phyloP scores from a whole-genome alignment of 208 protist species.

The Trypanosoma lewisi region DNA sequence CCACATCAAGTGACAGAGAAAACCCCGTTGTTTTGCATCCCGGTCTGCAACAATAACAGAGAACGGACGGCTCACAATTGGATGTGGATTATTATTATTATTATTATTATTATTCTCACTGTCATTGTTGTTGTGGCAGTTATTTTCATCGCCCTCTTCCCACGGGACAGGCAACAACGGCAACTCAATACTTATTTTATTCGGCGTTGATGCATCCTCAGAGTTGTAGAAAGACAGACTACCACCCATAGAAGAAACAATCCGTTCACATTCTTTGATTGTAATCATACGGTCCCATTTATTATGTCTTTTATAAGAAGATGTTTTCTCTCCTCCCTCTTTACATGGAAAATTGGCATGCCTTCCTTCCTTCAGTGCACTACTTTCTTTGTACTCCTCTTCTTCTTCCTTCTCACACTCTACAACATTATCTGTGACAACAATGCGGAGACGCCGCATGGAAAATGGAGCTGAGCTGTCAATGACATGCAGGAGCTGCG shows the following conservation, averaged over 20 bases:
- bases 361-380: too few species aligned
- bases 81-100: background rate
- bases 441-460: conserved; percentile 14
- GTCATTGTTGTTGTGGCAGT: too few species aligned
- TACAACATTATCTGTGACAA: background rate
- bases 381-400: too few species aligned
- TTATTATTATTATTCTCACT: too few species aligned
- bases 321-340: background rate
- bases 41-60: conserved; percentile 79
- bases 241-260: conserved; percentile 62
- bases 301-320: background rate
- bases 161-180: conserved; percentile 76
- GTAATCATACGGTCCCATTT: background rate
- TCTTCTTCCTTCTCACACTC: background rate
- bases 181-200: conserved; percentile 65
- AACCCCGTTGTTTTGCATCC: conserved; percentile 60
- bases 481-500: conserved; percentile 10
- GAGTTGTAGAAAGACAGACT: conserved; percentile 16
- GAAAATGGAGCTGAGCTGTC: background rate
- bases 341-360: background rate
- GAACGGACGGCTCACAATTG: conserved; percentile 33
- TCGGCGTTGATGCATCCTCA: background rate
- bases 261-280: conserved; percentile 14
- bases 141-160: conserved; percentile 40
- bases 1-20: conserved; percentile 79